A percentile compares a stretch with the other conserved stretches of the same genome.
Conservation (phyloP, 2,329 filamentous ascomycete genomes). For the Alternaria triticimaculans region DNA sequence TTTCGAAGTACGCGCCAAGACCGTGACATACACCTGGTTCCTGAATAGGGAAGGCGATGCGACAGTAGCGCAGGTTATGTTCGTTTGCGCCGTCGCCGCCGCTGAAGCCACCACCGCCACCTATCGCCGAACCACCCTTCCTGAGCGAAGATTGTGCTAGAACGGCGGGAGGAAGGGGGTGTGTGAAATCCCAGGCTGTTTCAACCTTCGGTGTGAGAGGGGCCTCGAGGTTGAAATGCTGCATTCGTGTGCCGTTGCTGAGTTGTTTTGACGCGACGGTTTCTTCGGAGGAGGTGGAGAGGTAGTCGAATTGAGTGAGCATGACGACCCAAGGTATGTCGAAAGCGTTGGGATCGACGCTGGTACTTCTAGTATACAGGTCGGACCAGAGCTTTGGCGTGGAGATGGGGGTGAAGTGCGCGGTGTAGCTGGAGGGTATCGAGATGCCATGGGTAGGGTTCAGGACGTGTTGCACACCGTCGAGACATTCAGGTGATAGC, state of each 20-base stretch:
- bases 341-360: conserved; percentile 72
- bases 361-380: conserved; percentile 67
- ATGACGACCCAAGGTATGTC: conserved; percentile 96
- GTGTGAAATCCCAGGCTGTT: conserved; percentile 79
- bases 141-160: conserved; percentile 64
- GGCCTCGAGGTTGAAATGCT: conserved; percentile 39
- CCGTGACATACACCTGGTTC: conserved; percentile 87
- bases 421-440: conserved; percentile 91
- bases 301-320: conserved; percentile 86
- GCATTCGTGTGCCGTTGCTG: conserved; percentile 47
- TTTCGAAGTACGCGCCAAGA: conserved; percentile 93
- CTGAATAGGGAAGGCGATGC: conserved; percentile 77
- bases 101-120: conserved; percentile 74
- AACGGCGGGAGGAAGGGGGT: conserved; percentile 70
- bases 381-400: conserved; percentile 87
- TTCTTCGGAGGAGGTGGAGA: conserved; percentile 63
- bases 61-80: conserved; percentile 84
- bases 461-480: conserved; percentile 93
- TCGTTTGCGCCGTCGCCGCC: conserved; percentile 84
- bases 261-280: conserved; percentile 58
- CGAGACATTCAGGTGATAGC: conserved; percentile 92
- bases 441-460: conserved; percentile 82
- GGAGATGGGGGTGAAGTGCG: conserved; percentile 89
- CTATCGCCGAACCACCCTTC: conserved; percentile 68
- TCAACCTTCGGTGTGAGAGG: conserved; percentile 63